Base-by-base conservation (phyloP, 345 rosid genomes). In the Eucalyptus urophylla region DNA sequence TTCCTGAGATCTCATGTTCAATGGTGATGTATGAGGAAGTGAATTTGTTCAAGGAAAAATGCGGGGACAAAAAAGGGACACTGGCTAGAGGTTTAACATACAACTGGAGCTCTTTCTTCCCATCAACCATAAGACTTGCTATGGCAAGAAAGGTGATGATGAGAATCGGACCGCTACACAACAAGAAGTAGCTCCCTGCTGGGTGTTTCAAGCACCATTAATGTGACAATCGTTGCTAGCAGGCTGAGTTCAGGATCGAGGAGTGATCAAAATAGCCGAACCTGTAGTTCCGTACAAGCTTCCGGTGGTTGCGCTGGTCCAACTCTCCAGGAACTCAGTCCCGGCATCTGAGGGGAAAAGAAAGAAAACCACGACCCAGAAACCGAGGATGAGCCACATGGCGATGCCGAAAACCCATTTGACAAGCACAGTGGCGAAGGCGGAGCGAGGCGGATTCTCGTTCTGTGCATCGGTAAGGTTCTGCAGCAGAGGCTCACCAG, bases 111-210 rank as follows among this genome's bases (percentile, higher is more conserved):
- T 88, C 90, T 86, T 94, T 95, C 90, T 92, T 96, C 47, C 94
- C 95, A 3, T 93, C 92, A 91, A 94, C 90, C 88, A 93, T 89
- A 44, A 96, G 93, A 91, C 92, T 92, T 14, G 92, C 89, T 22
- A 90, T 88, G 87, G 96, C 93, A 87, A 97, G 94, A 91, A 95
- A 54, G 14, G 93, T 93, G 65, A 97, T 92, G 29, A 93, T 50
- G 80, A 96, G 90, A 92, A 96, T 87, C 6, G 98, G 99, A 44
- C 94, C 96, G 86, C 98, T 95, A 91, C 94, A 92, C 17, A 88
- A 43, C 90, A 96, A 44, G 92, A 97, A 96, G 33, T 92, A 17
- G 93, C 96, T 96, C 76, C 97, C 99, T 97, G 94, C 88, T 89
- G 11, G 51, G n/a, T 8, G 65, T 22, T 65, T 50, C 31, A n/a